Evolutionary conservation across 306 rosid species (phyloP).

Genomic region (Casuarina equisetifolia): DNA sequence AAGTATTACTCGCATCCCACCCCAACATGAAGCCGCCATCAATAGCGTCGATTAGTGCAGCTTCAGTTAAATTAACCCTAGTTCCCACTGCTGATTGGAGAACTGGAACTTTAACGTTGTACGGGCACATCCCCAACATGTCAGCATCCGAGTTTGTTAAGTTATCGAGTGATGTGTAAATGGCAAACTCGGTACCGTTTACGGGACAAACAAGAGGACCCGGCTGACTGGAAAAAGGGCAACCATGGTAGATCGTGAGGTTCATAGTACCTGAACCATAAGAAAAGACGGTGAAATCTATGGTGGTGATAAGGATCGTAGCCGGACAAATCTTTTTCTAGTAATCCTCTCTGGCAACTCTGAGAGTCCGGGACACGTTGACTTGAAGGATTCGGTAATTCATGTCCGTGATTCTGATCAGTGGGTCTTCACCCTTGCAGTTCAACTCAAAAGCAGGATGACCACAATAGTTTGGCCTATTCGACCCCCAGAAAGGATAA

Average conservation of each 20-base stretch:
- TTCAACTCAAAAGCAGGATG: no score
- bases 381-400: slow-evolving; percentile 28
- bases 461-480: no score
- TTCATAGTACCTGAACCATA: slow-evolving; percentile 20
- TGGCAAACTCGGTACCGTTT: slow-evolving; percentile 11
- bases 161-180: slow-evolving; percentile 20
- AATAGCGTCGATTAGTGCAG: slow-evolving; percentile 32
- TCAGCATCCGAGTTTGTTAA: not conserved
- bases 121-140: slow-evolving; percentile 25
- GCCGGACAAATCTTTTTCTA: slow-evolving; percentile 40
- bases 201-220: slow-evolving; percentile 36
- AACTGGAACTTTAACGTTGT: slow-evolving; percentile 31
- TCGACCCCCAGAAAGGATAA: no score
- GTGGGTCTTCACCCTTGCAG: no score
- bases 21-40: slow-evolving; percentile 41
- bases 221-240: slow-evolving; percentile 6
- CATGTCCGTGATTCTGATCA: no score
- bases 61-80: slow-evolving; percentile 2
- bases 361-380: slow-evolving; percentile 26
- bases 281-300: slow-evolving; percentile 21
- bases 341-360: slow-evolving; percentile 40
- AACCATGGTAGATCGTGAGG: slow-evolving; percentile 42
- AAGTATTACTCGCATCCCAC: slow-evolving; percentile 44
- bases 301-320: slow-evolving; percentile 12
- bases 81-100: slow-evolving; percentile 26